A percentile compares a stretch with the other conserved stretches of the same genome.
These are phyloP conservation scores for Phaeotremella skinneri DNA, from an alignment of 768 basidiomycete species.

Conservation along the genomic window DNA sequence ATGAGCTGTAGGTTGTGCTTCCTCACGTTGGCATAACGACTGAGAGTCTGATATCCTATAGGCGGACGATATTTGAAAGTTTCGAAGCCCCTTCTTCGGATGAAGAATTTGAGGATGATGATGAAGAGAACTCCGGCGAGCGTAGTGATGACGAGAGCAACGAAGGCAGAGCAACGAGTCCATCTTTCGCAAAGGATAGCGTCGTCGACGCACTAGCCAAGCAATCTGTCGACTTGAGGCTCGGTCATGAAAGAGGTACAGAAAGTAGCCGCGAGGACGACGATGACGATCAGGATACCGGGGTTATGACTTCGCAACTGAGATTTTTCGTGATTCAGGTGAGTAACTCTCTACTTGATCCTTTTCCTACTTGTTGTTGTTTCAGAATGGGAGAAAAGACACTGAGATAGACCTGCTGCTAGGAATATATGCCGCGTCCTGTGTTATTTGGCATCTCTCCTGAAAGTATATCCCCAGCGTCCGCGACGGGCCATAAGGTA, in stretches of 20 bases:
- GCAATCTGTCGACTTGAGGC: not conserved
- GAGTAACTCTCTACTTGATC: conserved; percentile 12
- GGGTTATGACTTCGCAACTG: conserved; percentile 78
- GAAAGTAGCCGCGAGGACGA: conserved; percentile 2
- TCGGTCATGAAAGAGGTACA: not conserved
- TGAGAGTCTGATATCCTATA: conserved; percentile 2
- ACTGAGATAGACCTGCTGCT: not conserved
- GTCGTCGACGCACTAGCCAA: conserved; percentile 12
- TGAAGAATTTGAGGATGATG: conserved; percentile 36
- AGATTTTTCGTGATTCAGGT: conserved; percentile 97
- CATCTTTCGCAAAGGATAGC: conserved; percentile 8
- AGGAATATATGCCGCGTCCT: conserved; percentile 84
- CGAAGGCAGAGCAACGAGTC: not conserved
- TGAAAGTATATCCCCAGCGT: conserved; percentile 50
- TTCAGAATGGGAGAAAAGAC: not conserved
- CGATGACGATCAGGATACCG: conserved; percentile 43
- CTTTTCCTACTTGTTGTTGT: not conserved
- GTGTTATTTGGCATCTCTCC: conserved; percentile 68
- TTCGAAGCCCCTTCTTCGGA: conserved; percentile 62
- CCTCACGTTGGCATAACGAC: not conserved
- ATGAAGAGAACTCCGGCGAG: conserved; percentile 10
- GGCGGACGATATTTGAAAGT: conserved; percentile 65
- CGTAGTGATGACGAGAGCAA: conserved; percentile 16
- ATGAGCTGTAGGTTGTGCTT: conserved; percentile 57
- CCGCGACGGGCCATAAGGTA: conserved; percentile 48